These are phyloP conservation scores for Amylocarpus encephaloides DNA, from an alignment of 2,329 filamentous ascomycete species.

Conservation along the genomic window DNA sequence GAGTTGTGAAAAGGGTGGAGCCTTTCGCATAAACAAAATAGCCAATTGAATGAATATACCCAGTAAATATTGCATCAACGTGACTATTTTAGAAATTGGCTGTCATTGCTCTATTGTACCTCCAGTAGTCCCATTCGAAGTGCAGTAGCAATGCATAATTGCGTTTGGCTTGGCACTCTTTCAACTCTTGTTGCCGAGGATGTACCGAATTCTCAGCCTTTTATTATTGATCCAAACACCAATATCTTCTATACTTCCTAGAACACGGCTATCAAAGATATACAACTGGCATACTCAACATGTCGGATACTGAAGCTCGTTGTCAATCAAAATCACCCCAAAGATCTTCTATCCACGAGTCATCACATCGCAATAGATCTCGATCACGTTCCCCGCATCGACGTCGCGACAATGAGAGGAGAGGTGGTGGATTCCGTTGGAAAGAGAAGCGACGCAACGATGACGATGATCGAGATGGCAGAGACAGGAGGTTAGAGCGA, in stretches of 20 bases:
- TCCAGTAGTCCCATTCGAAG: too few relatives aligned
- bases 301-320: constrained; percentile 21
- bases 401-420: constrained; percentile 34
- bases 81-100: too few relatives aligned
- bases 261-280: neutral
- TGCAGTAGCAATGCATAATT: too few relatives aligned
- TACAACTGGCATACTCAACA: constrained; percentile 5
- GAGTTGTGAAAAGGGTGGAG: constrained; percentile 3
- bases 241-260: too few relatives aligned
- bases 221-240: too few relatives aligned
- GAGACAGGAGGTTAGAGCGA: constrained; percentile 44
- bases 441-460: constrained; percentile 49
- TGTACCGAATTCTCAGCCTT: too few relatives aligned
- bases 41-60: constrained; percentile 2
- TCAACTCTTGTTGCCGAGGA: too few relatives aligned
- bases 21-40: constrained; percentile 4
- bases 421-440: constrained; percentile 49
- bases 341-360: too few relatives aligned
- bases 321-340: constrained; percentile 26
- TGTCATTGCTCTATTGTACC: too few relatives aligned
- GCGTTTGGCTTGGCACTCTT: too few relatives aligned
- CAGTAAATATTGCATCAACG: neutral
- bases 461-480: constrained; percentile 38
- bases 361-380: constrained; percentile 39
- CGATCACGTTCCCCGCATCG: constrained; percentile 24